phyloP scores from a whole-genome alignment of 192 early-diverging fungal species.

The Dissophora globulifera region DNA sequence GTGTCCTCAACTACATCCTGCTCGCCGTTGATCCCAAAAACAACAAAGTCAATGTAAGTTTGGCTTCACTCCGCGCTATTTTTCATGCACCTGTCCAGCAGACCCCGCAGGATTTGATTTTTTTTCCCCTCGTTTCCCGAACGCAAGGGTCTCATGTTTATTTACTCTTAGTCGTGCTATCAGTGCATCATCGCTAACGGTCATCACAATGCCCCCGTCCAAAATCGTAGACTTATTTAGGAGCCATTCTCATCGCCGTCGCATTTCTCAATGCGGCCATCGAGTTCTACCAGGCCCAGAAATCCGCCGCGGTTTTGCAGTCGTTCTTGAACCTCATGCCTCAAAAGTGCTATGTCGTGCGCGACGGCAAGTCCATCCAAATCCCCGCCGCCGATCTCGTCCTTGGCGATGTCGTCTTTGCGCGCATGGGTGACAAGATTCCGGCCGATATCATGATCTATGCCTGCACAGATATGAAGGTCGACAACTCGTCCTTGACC shows the following conservation, averaged over 20 bases:
- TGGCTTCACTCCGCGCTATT: neutral
- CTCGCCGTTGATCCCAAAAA: slow-evolving; percentile 76
- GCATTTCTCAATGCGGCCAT: slow-evolving; percentile 91
- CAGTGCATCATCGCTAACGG: neutral
- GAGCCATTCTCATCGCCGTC: slow-evolving; percentile 88
- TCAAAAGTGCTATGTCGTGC: slow-evolving; percentile 80
- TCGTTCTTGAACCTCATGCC: slow-evolving; percentile 95
- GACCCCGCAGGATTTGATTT: too few relatives aligned
- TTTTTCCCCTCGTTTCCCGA: too few relatives aligned
- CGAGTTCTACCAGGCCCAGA: slow-evolving; percentile 94
- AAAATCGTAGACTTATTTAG: slow-evolving; percentile 79
- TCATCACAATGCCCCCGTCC: neutral
- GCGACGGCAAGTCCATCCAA: slow-evolving; percentile 77
- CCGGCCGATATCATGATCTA: slow-evolving; percentile 92
- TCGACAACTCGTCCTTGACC: slow-evolving; percentile 97
- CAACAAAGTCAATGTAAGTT: slow-evolving; percentile 83
- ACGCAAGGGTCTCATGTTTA: too few relatives aligned
- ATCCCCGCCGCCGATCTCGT: slow-evolving; percentile 81
- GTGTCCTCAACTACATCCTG: slow-evolving; percentile 84
- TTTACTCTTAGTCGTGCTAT: too few relatives aligned
- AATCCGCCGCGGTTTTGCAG: slow-evolving; percentile 88
- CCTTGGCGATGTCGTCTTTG: slow-evolving; percentile 87
- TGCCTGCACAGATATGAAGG: slow-evolving; percentile 86
- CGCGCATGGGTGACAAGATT: slow-evolving; percentile 93
- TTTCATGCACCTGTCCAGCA: too few relatives aligned